A percentile compares a stretch with the other conserved stretches of the same genome.
Evolutionary conservation across 148 eudicot genomes (phyloP).

Genomic region (Rhododendron kiyosumense): DNA sequence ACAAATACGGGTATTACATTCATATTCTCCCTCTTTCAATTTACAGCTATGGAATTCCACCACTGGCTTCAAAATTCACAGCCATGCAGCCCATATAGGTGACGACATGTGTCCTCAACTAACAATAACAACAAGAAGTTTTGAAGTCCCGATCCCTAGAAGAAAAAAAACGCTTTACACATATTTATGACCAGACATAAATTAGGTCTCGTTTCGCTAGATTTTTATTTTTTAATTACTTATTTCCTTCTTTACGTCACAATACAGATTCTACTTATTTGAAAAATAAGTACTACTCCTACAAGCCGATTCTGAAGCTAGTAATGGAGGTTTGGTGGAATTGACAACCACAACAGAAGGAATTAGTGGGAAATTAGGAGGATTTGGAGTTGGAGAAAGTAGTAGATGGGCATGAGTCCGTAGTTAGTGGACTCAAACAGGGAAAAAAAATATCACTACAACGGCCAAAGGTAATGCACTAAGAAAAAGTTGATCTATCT

Average conservation of each 20-base stretch:
- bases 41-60: not conserved
- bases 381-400: not conserved
- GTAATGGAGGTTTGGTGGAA: not conserved
- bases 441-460: not conserved
- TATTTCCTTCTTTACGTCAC: no score
- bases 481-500: not conserved
- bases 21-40: no score
- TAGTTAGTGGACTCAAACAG: conserved; percentile 15
- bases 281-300: no score
- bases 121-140: not conserved
- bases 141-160: not conserved
- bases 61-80: not conserved
- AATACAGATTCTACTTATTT: no score
- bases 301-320: not conserved
- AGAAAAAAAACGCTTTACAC: not conserved
- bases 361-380: conserved; percentile 18
- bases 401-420: not conserved
- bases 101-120: not conserved
- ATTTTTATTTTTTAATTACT: no score
- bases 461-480: not conserved
- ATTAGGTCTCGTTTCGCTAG: not conserved
- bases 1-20: no score
- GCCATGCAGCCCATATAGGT: not conserved
- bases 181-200: not conserved
- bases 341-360: not conserved